Percentiles rank a stretch among this genome's conserved stretches.
These are phyloP conservation scores for Candida sanyiensis DNA, from an alignment of 805 yeast species.

Conservation along the genomic window DNA sequence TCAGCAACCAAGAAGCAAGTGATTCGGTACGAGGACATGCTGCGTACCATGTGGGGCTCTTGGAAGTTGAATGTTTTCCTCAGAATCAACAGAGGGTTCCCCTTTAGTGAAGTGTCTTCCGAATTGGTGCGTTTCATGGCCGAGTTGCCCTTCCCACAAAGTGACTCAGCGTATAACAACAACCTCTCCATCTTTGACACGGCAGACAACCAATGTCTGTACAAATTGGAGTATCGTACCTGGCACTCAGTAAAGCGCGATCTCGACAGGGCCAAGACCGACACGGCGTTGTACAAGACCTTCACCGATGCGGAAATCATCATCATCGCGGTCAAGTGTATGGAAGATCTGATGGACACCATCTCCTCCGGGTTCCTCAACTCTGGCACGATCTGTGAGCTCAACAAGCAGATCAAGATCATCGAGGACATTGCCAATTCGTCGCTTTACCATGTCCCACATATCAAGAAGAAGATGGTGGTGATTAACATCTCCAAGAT, in stretches of 20 bases:
- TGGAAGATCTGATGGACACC: slow-evolving; percentile 33
- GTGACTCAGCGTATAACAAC: slow-evolving; percentile 19
- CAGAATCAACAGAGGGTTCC: slow-evolving; percentile 32
- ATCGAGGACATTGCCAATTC: slow-evolving; percentile 18
- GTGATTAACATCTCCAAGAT: slow-evolving; percentile 33
- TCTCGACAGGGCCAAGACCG: slow-evolving; percentile 10
- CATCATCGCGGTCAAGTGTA: slow-evolving; percentile 26
- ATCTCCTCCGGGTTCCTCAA: slow-evolving; percentile 25
- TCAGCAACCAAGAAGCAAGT: slow-evolving; percentile 30
- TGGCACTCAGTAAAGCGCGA: slow-evolving; percentile 19
- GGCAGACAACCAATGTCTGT: slow-evolving; percentile 12
- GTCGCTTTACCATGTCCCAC: slow-evolving; percentile 22
- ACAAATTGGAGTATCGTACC: slow-evolving; percentile 11
- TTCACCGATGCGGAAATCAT: slow-evolving; percentile 27
- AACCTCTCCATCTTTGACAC: slow-evolving; percentile 21
- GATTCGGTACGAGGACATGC: slow-evolving; percentile 29
- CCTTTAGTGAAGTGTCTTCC: slow-evolving; percentile 24
- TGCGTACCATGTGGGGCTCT: slow-evolving; percentile 34
- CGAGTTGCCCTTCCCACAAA: slow-evolving; percentile 31
- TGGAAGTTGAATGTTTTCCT: slow-evolving; percentile 33
- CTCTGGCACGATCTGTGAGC: slow-evolving; percentile 21
- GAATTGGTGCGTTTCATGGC: slow-evolving; percentile 27
- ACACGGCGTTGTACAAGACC: slow-evolving; percentile 5
- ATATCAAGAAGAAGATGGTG: slow-evolving; percentile 26
- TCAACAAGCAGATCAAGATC: slow-evolving; percentile 24